Conservation (phyloP, 768 basidiomycete species). For the Lactarius akahatsu region DNA sequence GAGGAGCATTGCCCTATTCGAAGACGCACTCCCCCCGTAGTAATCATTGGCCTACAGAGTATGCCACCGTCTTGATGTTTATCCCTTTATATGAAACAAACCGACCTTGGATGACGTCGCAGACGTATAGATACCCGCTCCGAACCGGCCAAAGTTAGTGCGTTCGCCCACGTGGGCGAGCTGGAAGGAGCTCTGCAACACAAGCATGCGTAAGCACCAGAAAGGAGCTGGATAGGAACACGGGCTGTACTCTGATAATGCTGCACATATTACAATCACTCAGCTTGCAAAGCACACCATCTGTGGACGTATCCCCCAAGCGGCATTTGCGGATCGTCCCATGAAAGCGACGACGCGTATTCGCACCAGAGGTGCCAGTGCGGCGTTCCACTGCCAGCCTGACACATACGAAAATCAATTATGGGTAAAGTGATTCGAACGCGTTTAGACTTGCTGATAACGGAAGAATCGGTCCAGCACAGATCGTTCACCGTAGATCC, state of each 20-base stretch:
- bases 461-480: constrained; percentile 28
- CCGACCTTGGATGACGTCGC: constrained; percentile 34
- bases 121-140: constrained; percentile 33
- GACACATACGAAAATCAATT: not conserved
- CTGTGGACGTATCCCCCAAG: constrained; percentile 29
- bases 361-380: constrained; percentile 16
- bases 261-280: constrained; percentile 30
- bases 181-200: constrained; percentile 30
- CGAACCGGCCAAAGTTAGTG: constrained; percentile 33
- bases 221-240: no score
- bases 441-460: constrained; percentile 28
- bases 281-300: constrained; percentile 25
- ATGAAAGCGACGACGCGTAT: constrained; percentile 34
- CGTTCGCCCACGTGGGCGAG: constrained; percentile 20
- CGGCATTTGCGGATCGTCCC: constrained; percentile 32
- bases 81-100: not conserved
- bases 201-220: not conserved
- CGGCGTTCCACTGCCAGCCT: constrained; percentile 29
- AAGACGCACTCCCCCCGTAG: constrained; percentile 20
- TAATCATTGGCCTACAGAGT: constrained; percentile 32
- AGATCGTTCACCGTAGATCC: constrained; percentile 23
- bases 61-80: not conserved
- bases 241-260: constrained; percentile 28
- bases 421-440: not conserved
- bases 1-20: constrained; percentile 30